Conservation (phyloP, 1,284 basidiomycete genomes). For the Rhodotorula sp. region DNA sequence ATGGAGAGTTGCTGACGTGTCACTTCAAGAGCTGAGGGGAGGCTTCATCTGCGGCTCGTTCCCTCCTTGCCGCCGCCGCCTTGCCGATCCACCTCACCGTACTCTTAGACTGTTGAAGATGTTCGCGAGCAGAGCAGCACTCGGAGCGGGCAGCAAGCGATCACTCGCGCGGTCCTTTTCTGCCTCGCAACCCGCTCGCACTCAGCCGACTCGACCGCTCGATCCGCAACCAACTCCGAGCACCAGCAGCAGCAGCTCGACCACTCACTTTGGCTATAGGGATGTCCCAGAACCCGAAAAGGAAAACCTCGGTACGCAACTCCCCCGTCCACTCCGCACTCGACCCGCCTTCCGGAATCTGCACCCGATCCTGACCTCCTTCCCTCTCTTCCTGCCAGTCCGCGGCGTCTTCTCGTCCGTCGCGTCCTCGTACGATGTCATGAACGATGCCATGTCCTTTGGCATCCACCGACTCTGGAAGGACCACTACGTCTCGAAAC, state of each 20-base stretch:
- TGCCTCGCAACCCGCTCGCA: not conserved
- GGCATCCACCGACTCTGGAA: conserved; percentile 98
- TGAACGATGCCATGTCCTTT: conserved; percentile 93
- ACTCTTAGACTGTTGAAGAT: not conserved
- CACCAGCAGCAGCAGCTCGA: not conserved
- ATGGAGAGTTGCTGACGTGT: too few species aligned
- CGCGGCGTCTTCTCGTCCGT: conserved; percentile 93
- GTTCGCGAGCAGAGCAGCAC: not conserved
- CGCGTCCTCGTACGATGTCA: conserved; percentile 87
- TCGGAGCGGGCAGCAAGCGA: not conserved
- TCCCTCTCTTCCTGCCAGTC: conserved; percentile 53
- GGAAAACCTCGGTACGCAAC: conserved; percentile 55
- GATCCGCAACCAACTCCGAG: conserved; percentile 15
- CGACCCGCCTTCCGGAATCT: not conserved
- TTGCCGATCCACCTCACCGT: not conserved
- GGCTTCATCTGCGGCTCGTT: too few species aligned
- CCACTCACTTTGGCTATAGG: conserved; percentile 54
- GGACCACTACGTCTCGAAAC: conserved; percentile 76
- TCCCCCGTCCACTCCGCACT: not conserved
- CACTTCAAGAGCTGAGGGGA: too few species aligned
- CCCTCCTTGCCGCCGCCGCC: too few species aligned
- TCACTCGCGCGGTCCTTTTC: conserved; percentile 2
- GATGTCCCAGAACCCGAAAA: conserved; percentile 52
- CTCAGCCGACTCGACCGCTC: conserved; percentile 27
- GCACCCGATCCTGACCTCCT: not conserved